These are phyloP conservation scores for Colletotrichum navitas DNA, from an alignment of 2,329 filamentous ascomycete species.

Conservation along the genomic window DNA sequence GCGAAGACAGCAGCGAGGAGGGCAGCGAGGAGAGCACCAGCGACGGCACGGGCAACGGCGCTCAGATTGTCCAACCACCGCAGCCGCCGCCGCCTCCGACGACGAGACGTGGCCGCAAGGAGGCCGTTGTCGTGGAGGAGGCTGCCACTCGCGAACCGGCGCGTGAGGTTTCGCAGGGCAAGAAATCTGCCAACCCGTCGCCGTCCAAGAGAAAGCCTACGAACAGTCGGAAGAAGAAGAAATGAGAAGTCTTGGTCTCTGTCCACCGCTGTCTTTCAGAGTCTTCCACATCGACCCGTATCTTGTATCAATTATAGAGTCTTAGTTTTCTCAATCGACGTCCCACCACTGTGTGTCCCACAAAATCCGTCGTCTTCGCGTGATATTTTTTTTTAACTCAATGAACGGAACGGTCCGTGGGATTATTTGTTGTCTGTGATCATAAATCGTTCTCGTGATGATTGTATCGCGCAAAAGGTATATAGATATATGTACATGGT, in stretches of 20 bases:
- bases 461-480: conserved; percentile 13
- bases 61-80: conserved; percentile 49
- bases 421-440: not conserved
- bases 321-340: conserved; percentile 21
- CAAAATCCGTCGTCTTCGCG: not conserved
- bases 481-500: conserved; percentile 21
- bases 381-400: no score
- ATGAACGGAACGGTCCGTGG: not conserved
- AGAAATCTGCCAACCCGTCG: conserved; percentile 55
- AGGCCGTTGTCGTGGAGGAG: conserved; percentile 57
- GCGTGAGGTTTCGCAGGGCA: conserved; percentile 50
- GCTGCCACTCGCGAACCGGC: conserved; percentile 48
- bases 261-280: not conserved
- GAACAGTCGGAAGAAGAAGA: conserved; percentile 51
- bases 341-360: not conserved
- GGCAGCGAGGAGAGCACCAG: conserved; percentile 51
- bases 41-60: conserved; percentile 53
- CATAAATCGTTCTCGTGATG: conserved; percentile 30
- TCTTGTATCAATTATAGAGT: conserved; percentile 29
- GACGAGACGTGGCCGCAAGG: conserved; percentile 45
- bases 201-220: conserved; percentile 57
- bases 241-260: conserved; percentile 47
- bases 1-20: conserved; percentile 49
- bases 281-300: conserved; percentile 3
- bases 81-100: conserved; percentile 25